Evolutionary conservation across 805 yeast genomes (phyloP), one percentile per base, ranked within the genome.

Genomic region (Candida chauliodis): DNA sequence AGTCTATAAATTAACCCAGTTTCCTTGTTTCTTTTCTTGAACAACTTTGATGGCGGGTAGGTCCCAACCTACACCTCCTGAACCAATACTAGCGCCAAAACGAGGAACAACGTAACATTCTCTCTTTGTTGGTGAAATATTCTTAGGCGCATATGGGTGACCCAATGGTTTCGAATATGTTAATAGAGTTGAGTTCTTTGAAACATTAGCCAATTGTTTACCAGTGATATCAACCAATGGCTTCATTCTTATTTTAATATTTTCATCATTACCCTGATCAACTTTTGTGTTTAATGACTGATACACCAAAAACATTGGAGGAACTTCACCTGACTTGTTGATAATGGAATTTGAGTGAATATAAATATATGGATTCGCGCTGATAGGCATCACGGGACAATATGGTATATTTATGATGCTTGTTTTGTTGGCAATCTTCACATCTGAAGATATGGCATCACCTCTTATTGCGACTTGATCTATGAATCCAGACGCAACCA

Each of bases 31-130:
- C 53, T 82, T 85, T 43, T 67, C 71, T 56, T 91, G 96, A 1
- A 67, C 66, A 2, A 89, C 93, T 55, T 87, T 82, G 19, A 82
- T 67, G 6, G 93, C 95, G 5, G 74, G 73, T 36, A 91, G 61
- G 50, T 91, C 96, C 95, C 96, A 91, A 7, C 96, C 96, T 19
- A 83, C 70, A 16, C 87, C 85, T 15, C 96, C 96, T 28, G 79
- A 73, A 8, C 95, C 95, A 30, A 82, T 69, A 5, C 79, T 73
- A 8, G 95, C 90, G 3, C 97, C 97, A 54, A 85, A 79, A 40
- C 96, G 66, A 1, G 98, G 97, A 36, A 88, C 81, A 11, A 90
- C 96, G 63, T 87, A 90, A 49, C 95, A 86, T 52, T 84, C 90
- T 48, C 96, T 69, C 51, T 81, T 83, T 2, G 80, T 76, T 0